Base-by-base conservation (phyloP, 1,284 basidiomycete genomes). In the Anthracocystis setariae region DNA sequence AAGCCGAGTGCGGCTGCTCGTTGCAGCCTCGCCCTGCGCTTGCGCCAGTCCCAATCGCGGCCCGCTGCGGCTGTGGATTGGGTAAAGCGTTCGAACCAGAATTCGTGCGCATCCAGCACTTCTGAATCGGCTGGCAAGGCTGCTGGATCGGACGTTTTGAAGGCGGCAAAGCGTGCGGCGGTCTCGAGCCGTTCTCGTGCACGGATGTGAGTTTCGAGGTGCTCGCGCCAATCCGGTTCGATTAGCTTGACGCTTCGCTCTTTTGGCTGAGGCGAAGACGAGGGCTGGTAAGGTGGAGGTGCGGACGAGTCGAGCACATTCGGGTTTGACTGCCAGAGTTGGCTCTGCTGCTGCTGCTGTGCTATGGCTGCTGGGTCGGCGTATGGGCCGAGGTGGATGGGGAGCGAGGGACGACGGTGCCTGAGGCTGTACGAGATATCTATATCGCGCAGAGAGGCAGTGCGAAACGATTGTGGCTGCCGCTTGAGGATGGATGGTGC, bases 21-120 rank as follows among this genome's bases (percentile, higher is more conserved):
- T 23, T 71, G 68, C 33, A 65, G 20, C n/a, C 64, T 55, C 21
- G 70, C 64, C 12, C 70, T 33, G 2, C 70, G 15, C 35, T 73
- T 73, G 9, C 80, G 60, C 77, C 79, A 81, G 56, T 82, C 80
- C 79, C 79, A 79, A 54, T 80, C 74, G 24, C 70, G 57, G 1
- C 80, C 78, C 1, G 76, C 76, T 2, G 80, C 80, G 0, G 80
- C 80, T 3, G 79, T 82, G 39, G 64, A 68, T n/a, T 67, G 73
- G 0, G 76, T 76, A 52, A 74, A 80, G 4, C 79, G 56, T 46
- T 82, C 80, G 52, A 82, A 82, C 75, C 79, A 79, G 32, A 82
- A 81, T 27, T 75, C 78, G 15, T 61, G 48, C 0, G 67, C 65
- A 33, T 72, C 64, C 0, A 52, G 37, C 24, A 33, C 10, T 43